phyloP scores from a whole-genome alignment of 352 stramenopile genomes.

The Phytophthora pisi region DNA sequence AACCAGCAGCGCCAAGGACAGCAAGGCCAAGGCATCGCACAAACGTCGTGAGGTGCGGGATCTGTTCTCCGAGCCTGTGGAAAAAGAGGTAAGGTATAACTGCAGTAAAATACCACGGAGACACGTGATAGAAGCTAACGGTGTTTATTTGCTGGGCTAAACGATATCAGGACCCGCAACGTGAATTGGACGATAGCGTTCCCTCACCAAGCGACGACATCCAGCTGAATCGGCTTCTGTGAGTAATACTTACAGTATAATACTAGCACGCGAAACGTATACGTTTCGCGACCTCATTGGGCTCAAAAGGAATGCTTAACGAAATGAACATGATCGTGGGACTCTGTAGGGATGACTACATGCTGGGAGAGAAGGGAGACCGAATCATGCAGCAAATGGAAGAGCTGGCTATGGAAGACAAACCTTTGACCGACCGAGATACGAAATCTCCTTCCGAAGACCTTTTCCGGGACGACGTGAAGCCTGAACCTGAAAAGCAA shows the following conservation, averaged over 20 bases:
- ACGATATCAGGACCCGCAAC: background rate
- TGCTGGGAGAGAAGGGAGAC: constrained; percentile 52
- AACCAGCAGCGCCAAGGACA: constrained; percentile 4
- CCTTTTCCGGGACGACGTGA: background rate
- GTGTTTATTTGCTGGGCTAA: background rate
- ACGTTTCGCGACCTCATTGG: no score
- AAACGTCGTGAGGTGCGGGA: constrained; percentile 7
- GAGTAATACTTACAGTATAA: background rate
- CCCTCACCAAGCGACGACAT: constrained; percentile 22
- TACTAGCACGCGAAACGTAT: background rate
- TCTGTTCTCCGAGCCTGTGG: constrained; percentile 8
- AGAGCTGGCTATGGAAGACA: constrained; percentile 29
- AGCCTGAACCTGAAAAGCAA: background rate
- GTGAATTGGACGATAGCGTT: constrained; percentile 1
- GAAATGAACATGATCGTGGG: background rate
- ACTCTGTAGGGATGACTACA: constrained; percentile 50
- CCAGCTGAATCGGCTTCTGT: constrained; percentile 53
- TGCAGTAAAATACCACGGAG: background rate
- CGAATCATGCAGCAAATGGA: constrained; percentile 60
- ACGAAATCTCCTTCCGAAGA: background rate
- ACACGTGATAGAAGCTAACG: background rate
- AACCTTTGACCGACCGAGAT: background rate
- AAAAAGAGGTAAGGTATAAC: constrained; percentile 2
- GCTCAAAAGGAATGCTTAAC: no score
- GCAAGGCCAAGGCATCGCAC: constrained; percentile 13